Evolutionary conservation across 2,329 filamentous ascomycete genomes (phyloP), one percentile per base, ranked within the genome.

Genomic region (Botrytis cinerea): DNA sequence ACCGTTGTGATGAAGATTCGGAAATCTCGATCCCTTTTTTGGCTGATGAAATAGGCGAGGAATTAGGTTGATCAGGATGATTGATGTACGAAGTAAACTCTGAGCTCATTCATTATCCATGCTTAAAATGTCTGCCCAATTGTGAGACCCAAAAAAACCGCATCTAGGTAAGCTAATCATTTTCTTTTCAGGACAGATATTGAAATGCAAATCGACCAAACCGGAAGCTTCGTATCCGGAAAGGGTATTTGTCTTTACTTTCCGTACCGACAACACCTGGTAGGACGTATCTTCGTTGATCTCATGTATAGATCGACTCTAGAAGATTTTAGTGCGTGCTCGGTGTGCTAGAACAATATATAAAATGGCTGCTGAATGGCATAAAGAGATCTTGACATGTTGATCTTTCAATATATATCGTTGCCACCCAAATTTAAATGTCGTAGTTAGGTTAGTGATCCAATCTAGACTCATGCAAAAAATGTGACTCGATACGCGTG

Each of bases 11-110:
- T 57, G 35, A 32, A 35, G n/a, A 14, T n/a, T 54, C 48, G 16
- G 25, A n/a, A 22, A 68, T 57, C 66, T 68, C 66, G 35, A 68
- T 68, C 32, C 66, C n/a, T 57, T 57, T 57, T 57, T 57, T 57
- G 18, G 18, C n/a, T 28, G 35, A 10, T 68, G 25, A 43, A 43
- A 28, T 57, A 68, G 18, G 25, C 64, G 48, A 40, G 46, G 45
- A 40, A 43, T 57, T 57, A 54, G 46, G 28, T 66, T 66, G 62
- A 48, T 45, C 18, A 66, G 32, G 62, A 66, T 48, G 38, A 38
- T 38, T 38, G 38, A 38, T 38, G 38, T 38, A 38, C 38, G 38
- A 38, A 38, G 63, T 25, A 68, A 54, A 68, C n/a, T 57, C 35
- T 38, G 18, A 68, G n/a, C 48, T 40, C 46, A 57, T 68, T 43